phyloP scores from a whole-genome alignment of 441 rosid species.

The Adansonia grandidieri region DNA sequence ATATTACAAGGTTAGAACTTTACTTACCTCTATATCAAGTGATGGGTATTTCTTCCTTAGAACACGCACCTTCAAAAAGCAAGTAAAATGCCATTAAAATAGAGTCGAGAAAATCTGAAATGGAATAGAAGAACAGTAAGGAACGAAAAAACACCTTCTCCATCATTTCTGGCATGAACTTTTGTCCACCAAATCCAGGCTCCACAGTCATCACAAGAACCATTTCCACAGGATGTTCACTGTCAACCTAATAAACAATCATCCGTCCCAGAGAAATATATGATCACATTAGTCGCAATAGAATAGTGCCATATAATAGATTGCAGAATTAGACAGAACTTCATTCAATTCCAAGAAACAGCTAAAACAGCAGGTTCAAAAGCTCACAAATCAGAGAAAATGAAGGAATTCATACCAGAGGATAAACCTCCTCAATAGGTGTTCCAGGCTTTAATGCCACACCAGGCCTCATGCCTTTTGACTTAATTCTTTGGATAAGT shows the following conservation, averaged over 20 bases:
- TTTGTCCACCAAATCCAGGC: slow-evolving; percentile 96
- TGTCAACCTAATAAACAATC: slow-evolving; percentile 52
- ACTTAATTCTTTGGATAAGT: slow-evolving; percentile 66
- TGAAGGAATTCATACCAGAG: slow-evolving; percentile 54
- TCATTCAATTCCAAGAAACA: slow-evolving; percentile 12
- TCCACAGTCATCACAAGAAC: slow-evolving; percentile 97
- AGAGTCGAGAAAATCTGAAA: not conserved
- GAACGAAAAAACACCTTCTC: slow-evolving; percentile 57
- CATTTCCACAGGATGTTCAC: slow-evolving; percentile 77
- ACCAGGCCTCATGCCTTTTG: slow-evolving; percentile 86
- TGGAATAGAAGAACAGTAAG: not conserved
- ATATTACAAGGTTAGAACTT: slow-evolving; percentile 12
- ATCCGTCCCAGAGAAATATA: not conserved
- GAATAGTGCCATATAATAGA: not conserved
- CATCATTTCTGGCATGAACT: slow-evolving; percentile 88
- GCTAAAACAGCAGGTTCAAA: not conserved
- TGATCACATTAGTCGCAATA: not conserved
- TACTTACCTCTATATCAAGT: slow-evolving; percentile 81
- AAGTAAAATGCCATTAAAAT: slow-evolving; percentile 14
- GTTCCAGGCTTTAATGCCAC: slow-evolving; percentile 84
- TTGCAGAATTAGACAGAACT: not conserved
- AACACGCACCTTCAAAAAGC: slow-evolving; percentile 50
- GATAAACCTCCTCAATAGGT: slow-evolving; percentile 81
- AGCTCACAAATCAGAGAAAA: not conserved
- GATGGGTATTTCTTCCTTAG: slow-evolving; percentile 74